Percentiles rank a stretch among this genome's conserved stretches.
phyloP scores from a whole-genome alignment of 495 filamentous ascomycete genomes.

The Xylaria curta region DNA sequence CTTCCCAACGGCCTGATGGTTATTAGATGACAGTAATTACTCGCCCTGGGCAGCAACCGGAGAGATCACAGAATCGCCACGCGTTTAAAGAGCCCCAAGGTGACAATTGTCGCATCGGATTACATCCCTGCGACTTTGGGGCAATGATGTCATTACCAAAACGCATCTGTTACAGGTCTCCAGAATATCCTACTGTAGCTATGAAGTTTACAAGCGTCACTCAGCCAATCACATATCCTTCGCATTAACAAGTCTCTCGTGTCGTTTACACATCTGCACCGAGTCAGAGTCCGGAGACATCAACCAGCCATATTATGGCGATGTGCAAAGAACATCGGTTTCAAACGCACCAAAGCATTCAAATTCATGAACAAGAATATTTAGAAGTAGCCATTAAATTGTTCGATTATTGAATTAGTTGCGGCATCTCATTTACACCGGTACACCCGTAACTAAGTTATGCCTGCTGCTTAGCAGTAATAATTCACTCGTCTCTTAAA shows the following conservation, averaged over 20 bases:
- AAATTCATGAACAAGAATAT: too few relatives aligned
- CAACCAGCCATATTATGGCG: too few relatives aligned
- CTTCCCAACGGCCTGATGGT: not conserved
- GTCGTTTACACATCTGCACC: not conserved
- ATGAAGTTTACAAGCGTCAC: not conserved
- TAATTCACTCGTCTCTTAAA: not conserved
- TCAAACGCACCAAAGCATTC: too few relatives aligned
- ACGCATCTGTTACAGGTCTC: not conserved
- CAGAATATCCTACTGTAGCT: not conserved
- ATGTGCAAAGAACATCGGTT: too few relatives aligned
- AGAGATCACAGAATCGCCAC: not conserved
- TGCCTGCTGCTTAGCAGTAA: not conserved
- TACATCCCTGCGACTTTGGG: not conserved
- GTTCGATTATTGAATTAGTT: not conserved
- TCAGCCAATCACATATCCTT: not conserved
- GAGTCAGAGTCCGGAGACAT: not conserved
- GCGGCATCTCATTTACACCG: not conserved
- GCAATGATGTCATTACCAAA: not conserved
- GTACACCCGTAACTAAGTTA: not conserved
- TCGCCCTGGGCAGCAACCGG: not conserved
- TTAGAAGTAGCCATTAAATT: too few relatives aligned
- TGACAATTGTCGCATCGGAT: not conserved
- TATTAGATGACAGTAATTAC: not conserved
- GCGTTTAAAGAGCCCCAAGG: not conserved
- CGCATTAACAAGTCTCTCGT: not conserved